Base-by-base conservation (phyloP, 768 basidiomycete species). In the Strobilomyces echinocephalus region DNA sequence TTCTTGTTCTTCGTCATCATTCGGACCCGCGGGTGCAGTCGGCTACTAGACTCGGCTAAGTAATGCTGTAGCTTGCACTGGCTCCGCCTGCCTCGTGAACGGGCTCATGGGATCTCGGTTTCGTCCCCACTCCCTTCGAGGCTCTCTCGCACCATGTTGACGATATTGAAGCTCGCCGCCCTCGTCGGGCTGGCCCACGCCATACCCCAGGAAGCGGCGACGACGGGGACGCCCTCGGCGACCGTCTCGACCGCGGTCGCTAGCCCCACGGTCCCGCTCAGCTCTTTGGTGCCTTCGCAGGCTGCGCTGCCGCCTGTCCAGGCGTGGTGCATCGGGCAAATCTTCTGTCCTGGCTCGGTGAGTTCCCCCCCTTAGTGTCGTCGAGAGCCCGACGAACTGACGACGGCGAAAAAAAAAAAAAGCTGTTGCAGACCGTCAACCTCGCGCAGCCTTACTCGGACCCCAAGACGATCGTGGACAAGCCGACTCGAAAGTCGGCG, bases 381-480 rank as follows among this genome's bases (percentile, higher is more conserved):
- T 31, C 28, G 1, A 2, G 6, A 26, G 6, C 7, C 15, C n/a
- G n/a, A n/a, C n/a, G n/a, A n/a, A n/a, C n/a, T n/a, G 7, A 8
- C 15, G 9, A n/a, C 21, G 24, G 24, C 24, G 24, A 24, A 24
- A 24, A 24, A 24, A 24, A 24, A 24, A 24, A 24, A 10, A 16
- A 91, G 89, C 63, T 92, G 9, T 74, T 97, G 24, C 92, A 95
- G 79, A 87, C 89, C 1, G 84, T 95, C 55, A 87, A 92, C 66
- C 60, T 95, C 55, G 91, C 92, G 0, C 67, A 77, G 39, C 71
- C 88, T 26, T 97, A 79, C 64, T 66, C 77, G 0, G 94, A 97
- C 69, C 83, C 85, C 43, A 95, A 97, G 72, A 94, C 90, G 0
- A 85, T 95, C 67, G 88, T 88, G 8, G 94, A 95, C 76, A 75